A percentile compares a stretch with the other conserved stretches of the same genome.
These are phyloP conservation scores for Solanum hybrid DNA, from an alignment of 305 asterid genomes.

Conservation along the genomic window DNA sequence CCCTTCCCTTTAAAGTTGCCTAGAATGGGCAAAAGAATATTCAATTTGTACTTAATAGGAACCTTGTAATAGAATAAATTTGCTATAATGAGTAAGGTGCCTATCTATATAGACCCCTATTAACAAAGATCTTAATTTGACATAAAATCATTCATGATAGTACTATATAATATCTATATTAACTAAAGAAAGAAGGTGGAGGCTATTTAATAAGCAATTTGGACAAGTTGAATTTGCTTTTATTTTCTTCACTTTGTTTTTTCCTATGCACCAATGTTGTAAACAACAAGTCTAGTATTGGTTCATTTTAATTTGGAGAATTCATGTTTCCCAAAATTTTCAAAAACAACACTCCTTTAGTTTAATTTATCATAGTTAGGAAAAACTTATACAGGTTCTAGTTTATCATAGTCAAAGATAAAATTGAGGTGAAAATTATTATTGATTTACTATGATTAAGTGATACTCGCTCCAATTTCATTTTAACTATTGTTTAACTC, in stretches of 20 bases:
- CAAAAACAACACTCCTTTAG: background rate
- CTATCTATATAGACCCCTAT: background rate
- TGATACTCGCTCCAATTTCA: background rate
- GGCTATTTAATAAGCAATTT: background rate
- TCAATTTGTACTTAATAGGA: background rate
- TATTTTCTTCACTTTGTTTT: background rate
- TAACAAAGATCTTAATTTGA: background rate
- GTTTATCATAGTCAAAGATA: background rate
- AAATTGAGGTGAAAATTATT: background rate
- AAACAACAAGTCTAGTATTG: background rate
- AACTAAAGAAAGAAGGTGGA: background rate
- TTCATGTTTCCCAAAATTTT: background rate
- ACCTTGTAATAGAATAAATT: constrained; percentile 2
- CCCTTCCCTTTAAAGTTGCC: background rate
- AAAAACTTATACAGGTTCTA: background rate
- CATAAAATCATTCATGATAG: background rate
- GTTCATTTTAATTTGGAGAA: background rate
- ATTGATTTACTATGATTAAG: background rate
- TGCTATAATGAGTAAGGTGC: background rate
- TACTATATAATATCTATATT: background rate
- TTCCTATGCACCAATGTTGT: background rate
- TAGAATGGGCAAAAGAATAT: constrained; percentile 1
- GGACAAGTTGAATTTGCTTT: background rate
- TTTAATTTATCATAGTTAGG: background rate
- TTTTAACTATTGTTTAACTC: background rate